Percentiles rank a stretch among this genome's conserved stretches.
phyloP scores from a whole-genome alignment of 805 yeast genomes.

The Barnettozyma californica region DNA sequence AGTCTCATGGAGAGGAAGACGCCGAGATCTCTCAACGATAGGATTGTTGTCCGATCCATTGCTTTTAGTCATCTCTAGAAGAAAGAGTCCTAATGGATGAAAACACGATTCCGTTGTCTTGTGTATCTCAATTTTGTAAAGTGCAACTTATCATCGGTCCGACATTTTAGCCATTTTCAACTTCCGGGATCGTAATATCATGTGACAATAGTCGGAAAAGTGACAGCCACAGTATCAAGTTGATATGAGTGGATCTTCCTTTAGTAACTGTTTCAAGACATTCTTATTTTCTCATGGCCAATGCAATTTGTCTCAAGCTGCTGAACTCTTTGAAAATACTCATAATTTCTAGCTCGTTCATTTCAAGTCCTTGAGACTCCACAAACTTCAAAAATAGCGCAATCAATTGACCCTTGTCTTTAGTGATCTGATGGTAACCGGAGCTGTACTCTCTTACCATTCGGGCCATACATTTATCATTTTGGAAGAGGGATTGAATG shows the following conservation, averaged over 20 bases:
- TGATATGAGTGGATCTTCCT: too few relatives aligned
- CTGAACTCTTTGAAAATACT: neutral
- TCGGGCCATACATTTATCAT: constrained; percentile 4
- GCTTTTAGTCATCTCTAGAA: constrained; percentile 6
- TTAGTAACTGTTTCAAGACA: too few relatives aligned
- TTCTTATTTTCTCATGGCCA: neutral
- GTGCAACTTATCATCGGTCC: neutral
- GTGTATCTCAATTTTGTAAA: neutral
- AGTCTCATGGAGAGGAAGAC: constrained; percentile 16
- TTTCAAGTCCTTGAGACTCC: constrained; percentile 3
- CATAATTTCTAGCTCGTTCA: constrained; percentile 5
- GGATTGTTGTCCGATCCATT: constrained; percentile 19
- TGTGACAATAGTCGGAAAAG: neutral
- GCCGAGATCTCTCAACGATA: constrained; percentile 12
- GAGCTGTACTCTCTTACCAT: constrained; percentile 2
- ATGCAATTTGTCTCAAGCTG: constrained; percentile 5
- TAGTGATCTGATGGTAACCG: neutral
- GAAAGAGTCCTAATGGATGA: neutral
- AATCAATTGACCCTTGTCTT: constrained; percentile 3
- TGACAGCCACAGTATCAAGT: neutral
- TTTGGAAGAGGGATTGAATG: constrained; percentile 4
- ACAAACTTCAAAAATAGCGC: constrained; percentile 4
- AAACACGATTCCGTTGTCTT: neutral
- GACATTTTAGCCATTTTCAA: neutral
- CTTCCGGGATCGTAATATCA: neutral